Conservation (phyloP, 257 asterid species). For the Primulina huaijiensis region DNA sequence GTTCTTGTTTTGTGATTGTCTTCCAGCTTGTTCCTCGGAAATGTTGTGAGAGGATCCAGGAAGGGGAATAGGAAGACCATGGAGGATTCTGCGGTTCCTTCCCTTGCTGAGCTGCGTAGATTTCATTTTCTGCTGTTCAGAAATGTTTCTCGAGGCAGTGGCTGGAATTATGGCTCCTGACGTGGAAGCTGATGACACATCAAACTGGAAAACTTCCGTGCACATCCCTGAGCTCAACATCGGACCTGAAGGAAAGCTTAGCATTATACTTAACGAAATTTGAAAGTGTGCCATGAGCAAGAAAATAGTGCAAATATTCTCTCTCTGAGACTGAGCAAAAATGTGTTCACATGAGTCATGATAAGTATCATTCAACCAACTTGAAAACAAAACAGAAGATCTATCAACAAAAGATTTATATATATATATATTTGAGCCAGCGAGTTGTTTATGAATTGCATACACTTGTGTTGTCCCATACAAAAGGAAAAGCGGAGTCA, state of each 20-base stretch:
- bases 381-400: too few relatives aligned
- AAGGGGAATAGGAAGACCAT: constrained; percentile 49
- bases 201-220: constrained; percentile 84
- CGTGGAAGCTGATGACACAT: constrained; percentile 51
- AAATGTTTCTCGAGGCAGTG: constrained; percentile 37
- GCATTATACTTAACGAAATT: neutral
- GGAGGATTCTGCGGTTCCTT: constrained; percentile 70
- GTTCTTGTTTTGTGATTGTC: constrained; percentile 41
- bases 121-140: constrained; percentile 41
- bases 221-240: constrained; percentile 88
- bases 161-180: constrained; percentile 69
- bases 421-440: neutral
- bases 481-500: neutral
- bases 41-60: constrained; percentile 56
- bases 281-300: neutral
- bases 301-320: neutral
- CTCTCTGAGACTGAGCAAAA: neutral
- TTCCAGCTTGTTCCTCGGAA: constrained; percentile 39
- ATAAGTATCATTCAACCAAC: neutral
- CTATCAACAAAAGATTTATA: too few relatives aligned
- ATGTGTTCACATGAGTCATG: constrained; percentile 5
- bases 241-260: constrained; percentile 52
- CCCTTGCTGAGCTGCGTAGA: constrained; percentile 44
- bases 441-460: neutral
- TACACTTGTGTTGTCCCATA: neutral